Base-by-base conservation (phyloP, 2,329 filamentous ascomycete species). In the Cladophialophora bantiana region DNA sequence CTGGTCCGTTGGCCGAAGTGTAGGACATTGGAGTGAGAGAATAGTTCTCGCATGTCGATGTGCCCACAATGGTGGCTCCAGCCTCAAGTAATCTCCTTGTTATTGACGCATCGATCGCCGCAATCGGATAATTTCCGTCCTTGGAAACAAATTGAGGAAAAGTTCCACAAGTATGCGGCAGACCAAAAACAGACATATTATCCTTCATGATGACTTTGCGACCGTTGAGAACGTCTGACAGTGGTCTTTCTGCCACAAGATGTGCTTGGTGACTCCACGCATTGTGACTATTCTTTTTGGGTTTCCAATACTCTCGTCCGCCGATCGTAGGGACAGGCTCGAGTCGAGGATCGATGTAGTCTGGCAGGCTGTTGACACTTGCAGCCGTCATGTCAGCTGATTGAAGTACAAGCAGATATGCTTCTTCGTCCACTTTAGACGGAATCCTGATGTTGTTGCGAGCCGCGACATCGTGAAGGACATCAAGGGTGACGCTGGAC, bases 191-290 rank as follows among this genome's bases (percentile, higher is more conserved):
- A 4, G 73, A 74, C 55, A 78, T 76, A 59, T 76, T 79, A 64
- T 80, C 77, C 68, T 80, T 80, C 62, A 79, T 72, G 1, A 74
- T 75, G 50, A 79, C 69, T 3, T 69, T 76, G 42, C 75, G 72
- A 9, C 75, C 77, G 12, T 60, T 66, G 7, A 79, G 74, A 13
- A 74, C 40, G 18, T 55, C 59, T 20, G 67, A 74, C 15, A 66
- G 59, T 3, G 75, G 74, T 50, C 65, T 65, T 3, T 71, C 64
- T 6, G 76, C 71, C n/a, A 67, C 70, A 12, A 81, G 71, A 2
- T 73, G 70, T 26, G 74, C 76, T 45, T 74, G 74, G 61, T 82
- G 77, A 48, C 78, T 78, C 80, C 80, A 82, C n/a, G 77, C 80
- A 71, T 82, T 82, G 26, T 81, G 65, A 12, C 77, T 78, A 65